Evolutionary conservation across 371 early-diverging fungal genomes (phyloP), one percentile per base, ranked within the genome.

Genomic region (Polyrhizophydium stewartii): DNA sequence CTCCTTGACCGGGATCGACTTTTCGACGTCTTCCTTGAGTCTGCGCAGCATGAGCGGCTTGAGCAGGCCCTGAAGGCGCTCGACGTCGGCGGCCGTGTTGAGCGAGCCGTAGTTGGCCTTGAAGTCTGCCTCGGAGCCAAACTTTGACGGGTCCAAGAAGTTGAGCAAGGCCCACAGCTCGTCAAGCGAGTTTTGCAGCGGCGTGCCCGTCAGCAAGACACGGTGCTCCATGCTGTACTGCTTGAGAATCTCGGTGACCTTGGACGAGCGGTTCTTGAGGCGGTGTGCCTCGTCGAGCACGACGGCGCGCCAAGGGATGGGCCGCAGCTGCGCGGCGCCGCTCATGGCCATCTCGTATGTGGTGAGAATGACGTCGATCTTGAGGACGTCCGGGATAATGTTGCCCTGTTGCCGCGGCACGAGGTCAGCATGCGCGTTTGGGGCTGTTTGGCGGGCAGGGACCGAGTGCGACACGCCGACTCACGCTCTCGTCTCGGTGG

Each of bases 281-380:
- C 93, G 80, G 75, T 98, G 99, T 1, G 96, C 99, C 74, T 97
- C 99, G 74, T 98, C 99, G 58, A 98, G 86, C 19, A 97, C 90
- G 41, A 85, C 88, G 21, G 86, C 87, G 56, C 86, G 76, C 92
- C 93, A 98, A 2, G 83, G 76, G 58, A 97, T 83, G 35, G 89
- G 84, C 43, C 84, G 78, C 31, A 97, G 73, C 58, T 90, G 87
- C 2, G 88, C 70, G n/a, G 69, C 77, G 46, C 70, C 75, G 16
- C 66, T 59, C 66, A 86, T 77, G 43, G 86, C 88, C 92, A 97
- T 82, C 70, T 98, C 99, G 65, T 93, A 98, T 0, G 99, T 98
- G 0, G 97, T 98, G 58, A 98, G 78, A 37, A 97, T 67, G 13
- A 90, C 90, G 62, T 98, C 95, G 74, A 97, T 91, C 68, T 94